Evolutionary conservation across 2,329 filamentous ascomycete genomes (phyloP).

Genomic region (Polychaeton citri): DNA sequence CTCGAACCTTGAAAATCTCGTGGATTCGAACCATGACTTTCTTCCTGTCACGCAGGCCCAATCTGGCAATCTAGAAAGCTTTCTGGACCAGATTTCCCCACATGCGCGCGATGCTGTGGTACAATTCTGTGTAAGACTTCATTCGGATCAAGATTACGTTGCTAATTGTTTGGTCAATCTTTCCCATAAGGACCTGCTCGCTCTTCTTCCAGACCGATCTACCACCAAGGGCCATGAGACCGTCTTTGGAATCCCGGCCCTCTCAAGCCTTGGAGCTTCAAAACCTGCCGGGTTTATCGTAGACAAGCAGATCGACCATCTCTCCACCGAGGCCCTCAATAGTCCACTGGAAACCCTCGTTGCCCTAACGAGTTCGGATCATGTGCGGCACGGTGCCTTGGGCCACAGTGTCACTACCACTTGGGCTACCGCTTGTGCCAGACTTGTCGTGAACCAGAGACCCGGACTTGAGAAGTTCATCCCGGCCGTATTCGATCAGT

Average conservation of each 20-base stretch:
- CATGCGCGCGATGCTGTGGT: slow-evolving; percentile 64
- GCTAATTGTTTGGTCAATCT: slow-evolving; percentile 68
- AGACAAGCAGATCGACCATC: slow-evolving; percentile 14
- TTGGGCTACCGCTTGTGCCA: slow-evolving; percentile 80
- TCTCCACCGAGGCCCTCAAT: slow-evolving; percentile 10
- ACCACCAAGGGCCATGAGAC: slow-evolving; percentile 71
- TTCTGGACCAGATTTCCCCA: slow-evolving; percentile 57
- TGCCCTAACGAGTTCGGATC: slow-evolving; percentile 47
- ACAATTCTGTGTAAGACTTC: slow-evolving; percentile 65
- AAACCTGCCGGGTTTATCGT: slow-evolving; percentile 14
- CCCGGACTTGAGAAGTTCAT: slow-evolving; percentile 68
- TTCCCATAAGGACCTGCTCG: slow-evolving; percentile 60
- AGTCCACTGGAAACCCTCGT: slow-evolving; percentile 17
- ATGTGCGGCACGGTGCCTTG: slow-evolving; percentile 49
- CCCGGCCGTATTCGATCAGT: slow-evolving; percentile 73
- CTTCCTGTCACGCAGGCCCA: background rate
- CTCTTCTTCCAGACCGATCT: slow-evolving; percentile 66
- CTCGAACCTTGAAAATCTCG: slow-evolving; percentile 23
- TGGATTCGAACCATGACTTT: background rate
- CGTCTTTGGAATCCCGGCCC: slow-evolving; percentile 50
- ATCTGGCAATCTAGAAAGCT: slow-evolving; percentile 28
- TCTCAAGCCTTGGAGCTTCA: slow-evolving; percentile 31
- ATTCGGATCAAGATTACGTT: slow-evolving; percentile 78
- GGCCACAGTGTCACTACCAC: slow-evolving; percentile 68
- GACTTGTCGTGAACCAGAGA: slow-evolving; percentile 64